Evolutionary conservation across 2,329 filamentous ascomycete species (phyloP).

Genomic region (Helminthosporium solani): DNA sequence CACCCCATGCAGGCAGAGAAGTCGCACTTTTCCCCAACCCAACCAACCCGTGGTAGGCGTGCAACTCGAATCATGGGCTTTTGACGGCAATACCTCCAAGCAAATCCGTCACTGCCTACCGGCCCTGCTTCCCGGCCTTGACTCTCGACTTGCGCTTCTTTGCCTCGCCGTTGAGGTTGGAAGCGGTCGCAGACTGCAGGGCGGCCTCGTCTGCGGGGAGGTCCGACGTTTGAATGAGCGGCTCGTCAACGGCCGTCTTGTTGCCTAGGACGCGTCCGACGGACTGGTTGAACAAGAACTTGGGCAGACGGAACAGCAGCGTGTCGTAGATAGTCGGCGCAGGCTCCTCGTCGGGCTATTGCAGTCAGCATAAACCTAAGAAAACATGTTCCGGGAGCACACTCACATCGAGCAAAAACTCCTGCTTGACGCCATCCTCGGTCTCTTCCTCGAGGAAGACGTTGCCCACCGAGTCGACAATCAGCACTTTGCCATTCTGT

Average conservation of each 20-base stretch:
- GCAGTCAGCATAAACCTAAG: constrained; percentile 17
- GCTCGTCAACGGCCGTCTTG: constrained; percentile 39
- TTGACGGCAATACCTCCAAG: not conserved
- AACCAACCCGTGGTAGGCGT: not conserved
- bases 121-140: constrained; percentile 23
- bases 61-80: not conserved
- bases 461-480: constrained; percentile 88
- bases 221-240: constrained; percentile 39
- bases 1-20: not conserved
- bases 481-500: constrained; percentile 91
- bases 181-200: constrained; percentile 45
- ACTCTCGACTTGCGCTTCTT: constrained; percentile 40
- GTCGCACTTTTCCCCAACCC: not conserved
- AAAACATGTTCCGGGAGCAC: not conserved
- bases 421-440: constrained; percentile 78
- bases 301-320: constrained; percentile 74
- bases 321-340: constrained; percentile 79
- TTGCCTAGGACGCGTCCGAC: constrained; percentile 47
- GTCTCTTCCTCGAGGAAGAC: constrained; percentile 93
- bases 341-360: constrained; percentile 73
- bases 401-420: constrained; percentile 86
- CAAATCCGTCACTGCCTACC: constrained; percentile 18
- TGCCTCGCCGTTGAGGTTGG: constrained; percentile 49
- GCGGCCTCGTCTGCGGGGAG: constrained; percentile 42
- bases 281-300: constrained; percentile 64